Base-by-base conservation (phyloP, 2,329 filamentous ascomycete species). In the Epichloe scottii region DNA sequence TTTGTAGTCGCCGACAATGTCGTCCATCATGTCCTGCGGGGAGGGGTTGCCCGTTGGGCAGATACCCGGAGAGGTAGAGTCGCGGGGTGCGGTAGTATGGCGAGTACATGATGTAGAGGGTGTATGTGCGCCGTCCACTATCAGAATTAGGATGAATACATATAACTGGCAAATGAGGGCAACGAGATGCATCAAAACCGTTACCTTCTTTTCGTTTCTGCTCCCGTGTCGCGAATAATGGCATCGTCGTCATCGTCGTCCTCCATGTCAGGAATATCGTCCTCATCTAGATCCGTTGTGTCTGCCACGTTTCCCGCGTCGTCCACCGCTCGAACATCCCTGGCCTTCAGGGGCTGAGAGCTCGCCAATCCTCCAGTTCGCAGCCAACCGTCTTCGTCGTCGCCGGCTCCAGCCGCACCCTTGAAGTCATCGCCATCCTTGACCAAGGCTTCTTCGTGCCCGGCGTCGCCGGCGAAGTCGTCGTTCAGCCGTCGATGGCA, bases 181-280 rank as follows among this genome's bases (percentile, higher is more conserved):
- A 17, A 12, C 3, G 3, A 37, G n/a, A 41, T 12, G 39, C 17
- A 6, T 21, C 5, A 17, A 2, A 23, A 5, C 15, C 67, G 54
- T 62, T 62, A 75, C 77, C 70, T 72, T 55, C 67, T 73, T 55
- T 66, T 70, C 49, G 69, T 71, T 51, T 72, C 68, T 7, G 68
- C 64, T 30, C 75, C 70, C 6, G 81, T 75, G 59, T 95, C 89
- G 12, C 86, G 78, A 62, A 97, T 97, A 64, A 98, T 97, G 43
- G 93, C 93, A 68, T 97, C 90, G 56, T 94, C 90, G 55, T 95
- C 90, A 57, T 97, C 91, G 52, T 97, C 91, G 56, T 97, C 93
- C 64, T 97, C 93, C 89, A 97, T 97, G 64, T 97, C 91, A 0
- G 90, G 91, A 55, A 97, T 96, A 61, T 96, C 91, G 43, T 88